These are phyloP conservation scores for Stereum hirsutum DNA, from an alignment of 1,284 basidiomycete species.

Conservation along the genomic window DNA sequence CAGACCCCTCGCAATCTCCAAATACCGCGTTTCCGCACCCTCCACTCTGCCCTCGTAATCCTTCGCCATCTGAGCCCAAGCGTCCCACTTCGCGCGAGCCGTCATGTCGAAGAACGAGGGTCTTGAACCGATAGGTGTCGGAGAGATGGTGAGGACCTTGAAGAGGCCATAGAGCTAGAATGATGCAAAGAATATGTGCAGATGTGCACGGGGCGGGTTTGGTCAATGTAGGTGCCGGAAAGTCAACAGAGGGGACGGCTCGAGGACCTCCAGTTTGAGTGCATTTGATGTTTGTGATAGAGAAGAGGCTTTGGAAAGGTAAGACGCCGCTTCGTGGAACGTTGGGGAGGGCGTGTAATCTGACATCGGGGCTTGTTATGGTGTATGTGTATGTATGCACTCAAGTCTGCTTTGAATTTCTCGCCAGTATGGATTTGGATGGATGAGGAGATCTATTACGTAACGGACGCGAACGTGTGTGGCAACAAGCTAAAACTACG, in stretches of 20 bases:
- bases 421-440: neutral
- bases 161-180: conserved; percentile 88
- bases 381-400: too few relatives aligned
- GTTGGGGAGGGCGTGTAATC: conserved; percentile 33
- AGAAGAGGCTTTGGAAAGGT: conserved; percentile 48
- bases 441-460: conserved; percentile 18
- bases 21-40: conserved; percentile 54
- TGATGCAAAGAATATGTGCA: too few relatives aligned
- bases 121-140: conserved; percentile 43
- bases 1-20: conserved; percentile 56
- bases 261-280: conserved; percentile 66
- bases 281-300: conserved; percentile 42
- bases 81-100: conserved; percentile 83
- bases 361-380: too few relatives aligned
- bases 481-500: too few relatives aligned
- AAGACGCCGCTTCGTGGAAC: conserved; percentile 55
- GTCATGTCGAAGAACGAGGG: conserved; percentile 80
- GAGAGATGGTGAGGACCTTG: conserved; percentile 63
- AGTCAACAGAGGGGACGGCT: conserved; percentile 13
- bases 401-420: neutral
- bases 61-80: conserved; percentile 56
- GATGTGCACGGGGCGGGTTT: too few relatives aligned
- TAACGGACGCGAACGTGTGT: conserved; percentile 16
- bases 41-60: conserved; percentile 32
- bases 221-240: conserved; percentile 19